These are phyloP conservation scores for Cryptococcus sp. DNA, from an alignment of 1,284 basidiomycete genomes.

Conservation along the genomic window DNA sequence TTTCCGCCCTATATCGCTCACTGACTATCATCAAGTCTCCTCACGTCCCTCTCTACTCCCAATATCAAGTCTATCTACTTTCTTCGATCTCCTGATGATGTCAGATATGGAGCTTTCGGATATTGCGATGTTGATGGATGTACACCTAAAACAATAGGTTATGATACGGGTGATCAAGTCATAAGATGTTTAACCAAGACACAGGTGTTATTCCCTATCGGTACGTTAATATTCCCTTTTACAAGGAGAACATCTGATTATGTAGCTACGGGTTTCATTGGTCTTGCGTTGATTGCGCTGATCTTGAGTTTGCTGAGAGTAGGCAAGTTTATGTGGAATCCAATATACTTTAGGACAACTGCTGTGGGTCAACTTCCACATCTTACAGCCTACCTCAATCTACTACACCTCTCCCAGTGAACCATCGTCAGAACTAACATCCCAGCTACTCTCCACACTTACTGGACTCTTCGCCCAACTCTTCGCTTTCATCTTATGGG, in stretches of 20 bases:
- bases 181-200: constrained; percentile 21
- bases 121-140: constrained; percentile 11
- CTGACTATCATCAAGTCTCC: constrained; percentile 6
- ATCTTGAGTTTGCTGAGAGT: constrained; percentile 18
- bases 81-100: constrained; percentile 5
- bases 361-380: constrained; percentile 16
- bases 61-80: constrained; percentile 26
- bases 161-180: constrained; percentile 11
- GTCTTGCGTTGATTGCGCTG: constrained; percentile 23
- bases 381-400: background rate
- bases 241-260: constrained; percentile 3
- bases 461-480: constrained; percentile 17
- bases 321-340: constrained; percentile 23
- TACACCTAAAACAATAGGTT: constrained; percentile 12
- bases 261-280: constrained; percentile 16
- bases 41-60: constrained; percentile 28
- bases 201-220: constrained; percentile 22
- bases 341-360: constrained; percentile 24
- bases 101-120: constrained; percentile 23
- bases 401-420: background rate
- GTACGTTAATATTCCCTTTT: constrained; percentile 8
- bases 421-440: too few species aligned
- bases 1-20: background rate
- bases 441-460: constrained; percentile 18
- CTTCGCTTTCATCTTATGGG: constrained; percentile 25